Evolutionary conservation across 345 rosid species (phyloP).

Genomic region (Sisymbrium altissimum): DNA sequence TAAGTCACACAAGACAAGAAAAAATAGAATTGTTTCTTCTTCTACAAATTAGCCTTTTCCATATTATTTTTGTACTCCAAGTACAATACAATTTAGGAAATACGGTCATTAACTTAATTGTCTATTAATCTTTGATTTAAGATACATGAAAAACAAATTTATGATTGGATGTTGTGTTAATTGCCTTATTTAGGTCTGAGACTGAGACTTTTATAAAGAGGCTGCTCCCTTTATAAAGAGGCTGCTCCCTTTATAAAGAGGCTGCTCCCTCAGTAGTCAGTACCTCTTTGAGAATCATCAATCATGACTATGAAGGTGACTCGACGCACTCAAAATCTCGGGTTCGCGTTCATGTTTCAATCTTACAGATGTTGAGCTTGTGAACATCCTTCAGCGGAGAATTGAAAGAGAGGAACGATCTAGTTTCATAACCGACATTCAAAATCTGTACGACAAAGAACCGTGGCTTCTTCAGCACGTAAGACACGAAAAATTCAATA

Average conservation of each 20-base stretch:
- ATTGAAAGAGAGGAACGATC: neutral
- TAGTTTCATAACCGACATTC: neutral
- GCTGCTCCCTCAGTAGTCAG: neutral
- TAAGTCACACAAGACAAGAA: neutral
- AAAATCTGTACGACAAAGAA: slow-evolving; percentile 6
- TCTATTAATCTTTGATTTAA: too few relatives aligned
- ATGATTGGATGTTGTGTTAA: too few relatives aligned
- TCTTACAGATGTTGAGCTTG: neutral
- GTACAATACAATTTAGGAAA: too few relatives aligned
- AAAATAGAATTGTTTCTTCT: neutral
- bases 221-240: too few relatives aligned
- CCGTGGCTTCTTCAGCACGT: slow-evolving; percentile 23
- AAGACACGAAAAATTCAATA: neutral
- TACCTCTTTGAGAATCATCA: neutral
- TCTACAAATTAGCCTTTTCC: neutral
- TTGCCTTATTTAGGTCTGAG: too few relatives aligned
- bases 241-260: too few relatives aligned
- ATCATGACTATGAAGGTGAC: neutral
- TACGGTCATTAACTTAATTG: too few relatives aligned
- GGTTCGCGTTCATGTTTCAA: neutral
- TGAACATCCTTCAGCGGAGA: slow-evolving; percentile 4
- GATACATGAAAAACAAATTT: too few relatives aligned
- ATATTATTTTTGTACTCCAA: neutral
- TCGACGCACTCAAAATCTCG: neutral
- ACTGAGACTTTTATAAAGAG: too few relatives aligned